These are phyloP conservation scores for Euptelea pleiosperma DNA, from an alignment of 164 flowering plant species.

Conservation along the genomic window DNA sequence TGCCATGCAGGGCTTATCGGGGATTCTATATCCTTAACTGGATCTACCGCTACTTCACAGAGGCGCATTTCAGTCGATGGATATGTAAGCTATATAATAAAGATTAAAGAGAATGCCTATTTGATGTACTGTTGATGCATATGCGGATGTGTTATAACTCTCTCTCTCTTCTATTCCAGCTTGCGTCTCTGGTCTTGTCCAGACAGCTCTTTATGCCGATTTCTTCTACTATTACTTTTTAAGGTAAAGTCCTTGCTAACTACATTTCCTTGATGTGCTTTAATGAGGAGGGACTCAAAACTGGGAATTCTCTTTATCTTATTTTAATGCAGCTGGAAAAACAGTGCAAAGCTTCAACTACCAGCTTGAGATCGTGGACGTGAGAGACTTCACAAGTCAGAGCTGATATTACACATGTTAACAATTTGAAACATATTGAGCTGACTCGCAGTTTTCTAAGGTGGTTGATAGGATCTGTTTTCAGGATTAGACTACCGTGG, in stretches of 20 bases:
- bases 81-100: constrained; percentile 44
- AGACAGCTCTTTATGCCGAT: constrained; percentile 77
- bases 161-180: constrained; percentile 36
- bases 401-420: background rate
- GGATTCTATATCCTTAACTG: constrained; percentile 81
- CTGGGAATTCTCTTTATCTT: background rate
- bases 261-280: background rate
- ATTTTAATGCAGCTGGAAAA: constrained; percentile 64
- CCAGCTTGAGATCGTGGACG: constrained; percentile 50
- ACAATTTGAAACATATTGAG: constrained; percentile 5
- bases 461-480: background rate
- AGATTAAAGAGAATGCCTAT: background rate
- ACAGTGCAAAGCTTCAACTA: constrained; percentile 57
- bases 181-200: constrained; percentile 65
- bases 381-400: background rate
- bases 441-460: constrained; percentile 2
- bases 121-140: background rate
- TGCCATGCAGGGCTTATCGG: constrained; percentile 71
- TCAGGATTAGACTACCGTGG: background rate
- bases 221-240: constrained; percentile 75
- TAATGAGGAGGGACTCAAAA: background rate
- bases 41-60: constrained; percentile 82
- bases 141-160: background rate
- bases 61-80: constrained; percentile 61
- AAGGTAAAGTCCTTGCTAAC: constrained; percentile 32